A percentile compares a stretch with the other conserved stretches of the same genome.
Evolutionary conservation across 768 basidiomycete genomes (phyloP).

Genomic region (Tephrocybe sp.): DNA sequence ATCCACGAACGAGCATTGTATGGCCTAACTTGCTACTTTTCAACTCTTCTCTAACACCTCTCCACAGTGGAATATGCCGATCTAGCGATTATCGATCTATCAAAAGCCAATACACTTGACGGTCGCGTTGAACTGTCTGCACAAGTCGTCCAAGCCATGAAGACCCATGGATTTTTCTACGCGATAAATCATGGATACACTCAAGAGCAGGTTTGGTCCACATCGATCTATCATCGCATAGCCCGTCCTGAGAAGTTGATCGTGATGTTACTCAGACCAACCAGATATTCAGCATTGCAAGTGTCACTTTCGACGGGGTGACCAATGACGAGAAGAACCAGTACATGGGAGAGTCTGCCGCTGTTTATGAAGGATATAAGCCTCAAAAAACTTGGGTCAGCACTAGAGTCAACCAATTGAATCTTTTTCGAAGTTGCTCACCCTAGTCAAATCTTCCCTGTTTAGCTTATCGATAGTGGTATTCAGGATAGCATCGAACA

Average conservation of each 20-base stretch:
- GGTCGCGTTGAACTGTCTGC: slow-evolving; percentile 33
- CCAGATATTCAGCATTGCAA: slow-evolving; percentile 42
- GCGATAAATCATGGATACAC: slow-evolving; percentile 46
- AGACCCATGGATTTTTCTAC: slow-evolving; percentile 40
- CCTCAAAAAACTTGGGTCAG: slow-evolving; percentile 16
- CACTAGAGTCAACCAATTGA: not conserved
- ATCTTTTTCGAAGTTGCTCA: not conserved
- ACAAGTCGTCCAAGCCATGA: slow-evolving; percentile 44
- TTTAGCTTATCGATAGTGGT: slow-evolving; percentile 57
- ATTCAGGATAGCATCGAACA: slow-evolving; percentile 64
- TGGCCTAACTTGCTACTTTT: not conserved
- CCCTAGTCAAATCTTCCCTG: not conserved
- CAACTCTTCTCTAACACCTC: not conserved
- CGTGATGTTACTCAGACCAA: slow-evolving; percentile 25
- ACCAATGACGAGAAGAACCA: slow-evolving; percentile 33
- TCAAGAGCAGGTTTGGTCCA: slow-evolving; percentile 30
- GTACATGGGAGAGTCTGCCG: slow-evolving; percentile 32
- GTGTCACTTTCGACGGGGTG: slow-evolving; percentile 36
- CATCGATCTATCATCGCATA: not conserved
- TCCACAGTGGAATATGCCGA: slow-evolving; percentile 37
- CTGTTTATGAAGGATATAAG: slow-evolving; percentile 38
- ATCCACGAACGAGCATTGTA: slow-evolving; percentile 12
- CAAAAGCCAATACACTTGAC: slow-evolving; percentile 32
- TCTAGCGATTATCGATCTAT: slow-evolving; percentile 49
- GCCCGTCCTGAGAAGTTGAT: not conserved